These are phyloP conservation scores for Syzygium aqueum DNA, from an alignment of 345 rosid genomes.

Conservation along the genomic window DNA sequence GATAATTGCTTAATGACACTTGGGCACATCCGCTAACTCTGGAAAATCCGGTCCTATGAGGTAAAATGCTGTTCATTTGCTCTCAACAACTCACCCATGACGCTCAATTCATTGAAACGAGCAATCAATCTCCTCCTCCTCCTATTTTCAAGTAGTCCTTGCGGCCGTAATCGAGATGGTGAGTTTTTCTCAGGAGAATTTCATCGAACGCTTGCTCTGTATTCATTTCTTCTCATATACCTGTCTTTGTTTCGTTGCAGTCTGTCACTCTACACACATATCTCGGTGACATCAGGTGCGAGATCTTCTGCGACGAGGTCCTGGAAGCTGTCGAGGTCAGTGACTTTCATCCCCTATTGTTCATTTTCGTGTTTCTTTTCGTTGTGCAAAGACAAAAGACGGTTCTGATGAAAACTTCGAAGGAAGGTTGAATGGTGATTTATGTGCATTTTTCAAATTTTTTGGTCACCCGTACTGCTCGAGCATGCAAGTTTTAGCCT, in stretches of 20 bases:
- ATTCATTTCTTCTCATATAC: not conserved
- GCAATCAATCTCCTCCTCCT: too few species aligned
- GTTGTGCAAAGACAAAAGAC: not conserved
- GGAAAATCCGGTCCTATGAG: not conserved
- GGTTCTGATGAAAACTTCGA: not conserved
- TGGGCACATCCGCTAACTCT: not conserved
- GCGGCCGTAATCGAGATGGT: slow-evolving; percentile 3
- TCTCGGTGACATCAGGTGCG: slow-evolving; percentile 93
- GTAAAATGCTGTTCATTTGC: not conserved
- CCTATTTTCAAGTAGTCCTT: too few species aligned
- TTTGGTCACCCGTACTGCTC: too few species aligned
- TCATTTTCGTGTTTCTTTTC: not conserved
- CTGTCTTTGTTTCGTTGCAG: slow-evolving; percentile 21
- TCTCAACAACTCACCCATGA: not conserved
- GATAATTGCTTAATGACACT: not conserved
- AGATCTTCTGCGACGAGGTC: slow-evolving; percentile 86
- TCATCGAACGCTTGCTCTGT: slow-evolving; percentile 5
- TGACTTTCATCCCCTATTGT: not conserved
- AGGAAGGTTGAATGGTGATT: too few species aligned
- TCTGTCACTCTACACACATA: slow-evolving; percentile 89
- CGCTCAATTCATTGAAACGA: not conserved
- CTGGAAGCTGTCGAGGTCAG: slow-evolving; percentile 78
- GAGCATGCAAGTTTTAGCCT: too few species aligned
- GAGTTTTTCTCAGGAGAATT: slow-evolving; percentile 6
- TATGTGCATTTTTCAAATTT: too few species aligned